A percentile compares a stretch with the other conserved stretches of the same genome.
phyloP scores from a whole-genome alignment of 2,329 filamentous ascomycete species.

The Aspergillus ochraceoroseus region DNA sequence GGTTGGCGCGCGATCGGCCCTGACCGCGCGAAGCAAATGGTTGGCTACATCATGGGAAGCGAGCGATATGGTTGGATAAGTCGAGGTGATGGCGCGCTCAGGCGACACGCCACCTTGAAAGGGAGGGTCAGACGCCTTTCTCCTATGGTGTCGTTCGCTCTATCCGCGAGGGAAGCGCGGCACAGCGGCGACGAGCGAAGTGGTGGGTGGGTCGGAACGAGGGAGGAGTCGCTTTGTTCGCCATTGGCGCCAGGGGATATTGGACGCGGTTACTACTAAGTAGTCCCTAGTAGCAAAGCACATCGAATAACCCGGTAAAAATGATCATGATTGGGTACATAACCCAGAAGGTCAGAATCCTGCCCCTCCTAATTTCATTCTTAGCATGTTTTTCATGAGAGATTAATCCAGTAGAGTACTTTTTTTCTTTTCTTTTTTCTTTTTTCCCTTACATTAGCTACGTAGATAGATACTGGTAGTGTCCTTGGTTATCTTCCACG shows the following conservation, averaged over 20 bases:
- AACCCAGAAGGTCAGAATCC: too few species aligned
- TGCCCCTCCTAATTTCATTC: too few species aligned
- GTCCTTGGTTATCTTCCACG: too few species aligned
- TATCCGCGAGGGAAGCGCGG: constrained; percentile 26
- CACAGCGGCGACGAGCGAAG: constrained; percentile 16
- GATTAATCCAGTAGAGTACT: too few species aligned
- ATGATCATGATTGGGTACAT: too few species aligned
- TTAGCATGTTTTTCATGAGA: too few species aligned
- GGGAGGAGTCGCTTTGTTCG: constrained; percentile 21
- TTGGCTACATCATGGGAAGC: constrained; percentile 18
- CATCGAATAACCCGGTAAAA: too few species aligned
- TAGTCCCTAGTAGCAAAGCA: too few species aligned
- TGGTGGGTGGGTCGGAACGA: constrained; percentile 14
- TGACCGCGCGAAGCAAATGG: constrained; percentile 27
- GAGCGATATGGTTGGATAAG: constrained; percentile 20
- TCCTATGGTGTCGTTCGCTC: constrained; percentile 7
- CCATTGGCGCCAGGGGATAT: constrained; percentile 24
- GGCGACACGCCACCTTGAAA: constrained; percentile 27
- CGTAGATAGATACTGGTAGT: too few species aligned
- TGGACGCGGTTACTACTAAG: constrained; percentile 25
- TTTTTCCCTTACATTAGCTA: too few species aligned
- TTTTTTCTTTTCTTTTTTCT: too few species aligned
- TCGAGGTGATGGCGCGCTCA: constrained; percentile 27
- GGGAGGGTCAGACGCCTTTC: constrained; percentile 18
- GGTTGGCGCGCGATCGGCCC: constrained; percentile 41